These are phyloP conservation scores for Leucogyrophana mollusca DNA, from an alignment of 768 basidiomycete species.

Conservation along the genomic window DNA sequence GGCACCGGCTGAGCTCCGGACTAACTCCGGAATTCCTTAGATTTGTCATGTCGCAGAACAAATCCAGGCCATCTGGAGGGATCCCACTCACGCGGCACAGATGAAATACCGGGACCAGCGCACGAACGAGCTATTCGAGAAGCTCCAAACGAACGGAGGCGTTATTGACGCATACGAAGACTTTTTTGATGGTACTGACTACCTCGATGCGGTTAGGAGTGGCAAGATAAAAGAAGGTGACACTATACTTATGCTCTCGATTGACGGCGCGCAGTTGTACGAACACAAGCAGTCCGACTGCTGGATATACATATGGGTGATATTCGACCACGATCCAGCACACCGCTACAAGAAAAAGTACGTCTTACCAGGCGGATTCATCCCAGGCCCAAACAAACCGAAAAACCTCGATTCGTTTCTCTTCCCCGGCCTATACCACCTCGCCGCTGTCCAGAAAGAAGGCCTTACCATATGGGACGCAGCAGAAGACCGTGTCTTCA, in stretches of 20 bases:
- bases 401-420: slow-evolving; percentile 31
- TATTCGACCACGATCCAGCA: slow-evolving; percentile 28
- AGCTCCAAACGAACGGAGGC: neutral
- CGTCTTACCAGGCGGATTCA: slow-evolving; percentile 13
- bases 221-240: too few relatives aligned
- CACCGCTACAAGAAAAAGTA: slow-evolving; percentile 10
- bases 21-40: too few relatives aligned
- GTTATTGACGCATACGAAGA: slow-evolving; percentile 1
- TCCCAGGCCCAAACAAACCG: slow-evolving; percentile 28
- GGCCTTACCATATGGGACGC: slow-evolving; percentile 35
- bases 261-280: too few relatives aligned
- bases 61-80: slow-evolving; percentile 9
- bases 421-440: slow-evolving; percentile 26
- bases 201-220: neutral
- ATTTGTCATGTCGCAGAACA: too few relatives aligned
- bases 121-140: neutral
- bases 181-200: neutral
- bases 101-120: slow-evolving; percentile 8
- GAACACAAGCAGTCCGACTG: slow-evolving; percentile 8
- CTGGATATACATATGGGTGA: slow-evolving; percentile 35
- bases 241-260: too few relatives aligned
- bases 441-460: slow-evolving; percentile 23
- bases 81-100: slow-evolving; percentile 1
- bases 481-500: slow-evolving; percentile 5
- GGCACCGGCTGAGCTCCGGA: too few relatives aligned